A percentile compares a stretch with the other conserved stretches of the same genome.
Conservation (phyloP, 306 rosid genomes). For the Erythrophleum fordii region DNA sequence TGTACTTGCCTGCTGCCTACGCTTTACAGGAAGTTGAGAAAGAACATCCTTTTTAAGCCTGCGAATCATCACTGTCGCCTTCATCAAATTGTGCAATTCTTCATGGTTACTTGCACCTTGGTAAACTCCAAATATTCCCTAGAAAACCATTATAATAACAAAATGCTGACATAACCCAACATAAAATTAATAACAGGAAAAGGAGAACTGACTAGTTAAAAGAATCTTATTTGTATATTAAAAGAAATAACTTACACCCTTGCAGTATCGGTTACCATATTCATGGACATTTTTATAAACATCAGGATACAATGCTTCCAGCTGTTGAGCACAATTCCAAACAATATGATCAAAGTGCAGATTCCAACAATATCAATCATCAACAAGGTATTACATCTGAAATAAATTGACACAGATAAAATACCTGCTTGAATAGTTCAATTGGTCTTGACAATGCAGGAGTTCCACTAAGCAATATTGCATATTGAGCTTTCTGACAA, state of each 20-base stretch:
- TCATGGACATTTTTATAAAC: constrained; percentile 87
- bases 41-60: constrained; percentile 96
- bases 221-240: constrained; percentile 18
- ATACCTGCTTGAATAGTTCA: constrained; percentile 91
- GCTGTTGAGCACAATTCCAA: constrained; percentile 58
- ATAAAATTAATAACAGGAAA: constrained; percentile 25
- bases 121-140: constrained; percentile 86
- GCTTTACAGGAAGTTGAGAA: constrained; percentile 88
- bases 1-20: constrained; percentile 85
- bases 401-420: constrained; percentile 12
- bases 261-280: constrained; percentile 93
- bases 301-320: constrained; percentile 95
- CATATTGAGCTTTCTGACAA: constrained; percentile 86
- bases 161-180: constrained; percentile 18
- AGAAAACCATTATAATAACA: constrained; percentile 36
- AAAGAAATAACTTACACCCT: constrained; percentile 82
- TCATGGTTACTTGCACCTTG: constrained; percentile 99
- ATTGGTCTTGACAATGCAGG: constrained; percentile 98
- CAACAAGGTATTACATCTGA: constrained; percentile 5
- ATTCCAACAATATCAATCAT: constrained; percentile 27
- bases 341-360: constrained; percentile 30
- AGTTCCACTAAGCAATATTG: constrained; percentile 94
- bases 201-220: constrained; percentile 30
- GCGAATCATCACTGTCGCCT: constrained; percentile 91
- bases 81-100: constrained; percentile 94